Base-by-base conservation (phyloP, 768 basidiomycete genomes). In the Hortiboletus campestris region DNA sequence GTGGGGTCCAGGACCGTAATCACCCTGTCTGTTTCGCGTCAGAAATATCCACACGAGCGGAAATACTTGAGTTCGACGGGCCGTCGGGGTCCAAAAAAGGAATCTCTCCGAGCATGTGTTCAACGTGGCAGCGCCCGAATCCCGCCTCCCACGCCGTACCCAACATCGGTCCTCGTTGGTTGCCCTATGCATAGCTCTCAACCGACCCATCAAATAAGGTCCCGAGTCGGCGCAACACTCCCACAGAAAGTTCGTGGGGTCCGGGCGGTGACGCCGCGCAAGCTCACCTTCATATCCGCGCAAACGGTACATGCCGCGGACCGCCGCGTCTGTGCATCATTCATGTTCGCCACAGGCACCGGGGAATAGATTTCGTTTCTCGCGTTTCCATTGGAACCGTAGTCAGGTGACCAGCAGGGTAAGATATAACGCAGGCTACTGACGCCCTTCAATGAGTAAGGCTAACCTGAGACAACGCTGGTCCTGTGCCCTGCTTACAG, bases 201-300 rank as follows among this genome's bases (percentile, higher is more conserved):
- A 34, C 42, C 28, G 39, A 32, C 49, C 49, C 57, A 51, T 47
- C 51, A 50, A 53, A 25, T 28, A 51, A 48, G 38, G 56, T 28
- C 49, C 41, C 46, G 32, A 44, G 38, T 35, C 36, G 7, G 39
- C 39, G 41, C 35, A 53, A 25, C 32, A 22, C 34, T 41, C 40
- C 51, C 53, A 60, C 43, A 38, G 42, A 38, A 44, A 41, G 42
- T 19, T 12, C 48, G n/a, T 38, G 41, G 28, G 45, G 46, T 41
- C 22, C 49, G 49, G 48, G 61, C 62, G 46, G 57, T 58, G 63
- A 54, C 42, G 53, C 53, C 48, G 49, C 31, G n/a, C 53, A 36
- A 56, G 48, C 55, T 43, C 59, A 53, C 46, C 39, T 59, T 71
- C 71, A 72, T 72, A 58, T 71, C 70, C 70, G 71, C 67, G 57